A percentile compares a stretch with the other conserved stretches of the same genome.
These are phyloP conservation scores for Nitzschia putrida DNA, from an alignment of 108 stramenopile species.

Conservation along the genomic window DNA sequence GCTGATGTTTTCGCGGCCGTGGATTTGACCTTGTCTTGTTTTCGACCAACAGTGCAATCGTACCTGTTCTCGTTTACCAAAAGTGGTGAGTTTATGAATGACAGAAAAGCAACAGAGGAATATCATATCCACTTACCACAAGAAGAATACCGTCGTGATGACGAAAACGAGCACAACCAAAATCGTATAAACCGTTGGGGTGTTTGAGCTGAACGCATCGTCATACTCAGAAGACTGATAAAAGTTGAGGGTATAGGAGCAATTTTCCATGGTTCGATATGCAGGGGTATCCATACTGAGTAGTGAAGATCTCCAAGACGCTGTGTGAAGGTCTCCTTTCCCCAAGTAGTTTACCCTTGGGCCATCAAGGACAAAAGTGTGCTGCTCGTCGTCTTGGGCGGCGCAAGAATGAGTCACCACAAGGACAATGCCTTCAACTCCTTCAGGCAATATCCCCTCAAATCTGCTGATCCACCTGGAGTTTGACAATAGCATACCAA, in stretches of 20 bases:
- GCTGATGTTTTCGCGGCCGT: slow-evolving; percentile 13
- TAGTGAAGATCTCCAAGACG: neutral
- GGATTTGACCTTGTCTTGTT: neutral
- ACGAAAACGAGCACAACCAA: neutral
- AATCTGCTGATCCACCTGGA: neutral
- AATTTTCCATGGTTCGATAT: neutral
- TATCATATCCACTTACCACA: neutral
- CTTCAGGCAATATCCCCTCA: neutral
- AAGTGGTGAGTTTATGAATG: too few species aligned
- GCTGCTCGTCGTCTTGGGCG: neutral
- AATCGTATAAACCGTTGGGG: neutral
- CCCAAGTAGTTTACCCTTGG: neutral
- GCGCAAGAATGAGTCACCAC: neutral
- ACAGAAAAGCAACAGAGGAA: too few species aligned
- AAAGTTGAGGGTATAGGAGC: neutral
- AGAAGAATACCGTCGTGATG: neutral
- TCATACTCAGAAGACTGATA: neutral
- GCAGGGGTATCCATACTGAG: neutral
- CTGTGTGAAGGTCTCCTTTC: neutral
- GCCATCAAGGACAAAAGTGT: neutral
- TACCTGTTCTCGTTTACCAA: neutral
- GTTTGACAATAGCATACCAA: neutral
- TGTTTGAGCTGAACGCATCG: neutral
- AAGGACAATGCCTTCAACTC: neutral
- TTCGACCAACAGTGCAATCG: neutral